Percentiles rank a stretch among this genome's conserved stretches.
Conservation (phyloP, 2,329 filamentous ascomycete genomes). For the Penicillium janthinellum region DNA sequence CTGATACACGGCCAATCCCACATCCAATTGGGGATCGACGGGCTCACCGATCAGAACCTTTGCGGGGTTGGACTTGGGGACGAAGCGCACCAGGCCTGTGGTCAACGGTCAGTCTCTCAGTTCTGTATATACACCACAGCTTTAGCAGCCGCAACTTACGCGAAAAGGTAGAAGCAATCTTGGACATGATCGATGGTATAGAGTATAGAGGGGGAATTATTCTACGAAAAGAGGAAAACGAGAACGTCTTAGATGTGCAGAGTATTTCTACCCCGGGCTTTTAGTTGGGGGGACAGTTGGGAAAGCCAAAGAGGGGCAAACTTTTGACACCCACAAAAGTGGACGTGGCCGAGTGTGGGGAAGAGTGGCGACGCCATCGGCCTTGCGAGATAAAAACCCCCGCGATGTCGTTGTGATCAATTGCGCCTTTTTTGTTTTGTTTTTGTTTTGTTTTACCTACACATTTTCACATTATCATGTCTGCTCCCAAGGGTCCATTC, state of each 20-base stretch:
- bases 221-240: not conserved
- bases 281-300: not conserved
- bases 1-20: slow-evolving; percentile 59
- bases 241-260: slow-evolving; percentile 15
- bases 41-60: slow-evolving; percentile 61
- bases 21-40: slow-evolving; percentile 54
- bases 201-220: not conserved
- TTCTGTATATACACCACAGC: not conserved
- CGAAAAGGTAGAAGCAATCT: slow-evolving; percentile 42
- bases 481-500: slow-evolving; percentile 57
- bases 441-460: not conserved
- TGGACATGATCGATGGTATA: slow-evolving; percentile 31
- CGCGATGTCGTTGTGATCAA: slow-evolving; percentile 19
- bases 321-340: slow-evolving; percentile 15
- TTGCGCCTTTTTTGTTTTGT: not conserved
- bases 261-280: slow-evolving; percentile 30
- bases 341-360: slow-evolving; percentile 12
- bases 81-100: slow-evolving; percentile 62
- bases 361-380: slow-evolving; percentile 19
- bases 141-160: slow-evolving; percentile 24
- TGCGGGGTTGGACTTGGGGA: slow-evolving; percentile 53
- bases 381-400: slow-evolving; percentile 17
- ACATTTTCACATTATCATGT: slow-evolving; percentile 22
- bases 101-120: slow-evolving; percentile 4
- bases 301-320: slow-evolving; percentile 18